These are phyloP conservation scores for Tulasnella sp. DNA, from an alignment of 768 basidiomycete species.

Conservation along the genomic window DNA sequence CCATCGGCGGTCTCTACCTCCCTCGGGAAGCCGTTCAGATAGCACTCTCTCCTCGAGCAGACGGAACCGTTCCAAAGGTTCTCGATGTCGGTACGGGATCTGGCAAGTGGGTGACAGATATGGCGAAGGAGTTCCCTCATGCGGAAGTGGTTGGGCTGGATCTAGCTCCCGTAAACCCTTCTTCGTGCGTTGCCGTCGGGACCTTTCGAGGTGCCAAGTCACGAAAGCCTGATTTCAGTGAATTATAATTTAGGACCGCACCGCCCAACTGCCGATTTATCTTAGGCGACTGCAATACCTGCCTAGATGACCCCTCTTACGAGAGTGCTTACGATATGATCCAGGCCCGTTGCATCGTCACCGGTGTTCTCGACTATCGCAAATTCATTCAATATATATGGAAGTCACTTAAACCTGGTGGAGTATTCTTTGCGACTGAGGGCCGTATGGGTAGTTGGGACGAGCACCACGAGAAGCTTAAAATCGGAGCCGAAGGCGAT, in stretches of 20 bases:
- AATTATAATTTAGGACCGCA: background rate
- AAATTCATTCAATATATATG: background rate
- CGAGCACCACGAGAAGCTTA: background rate
- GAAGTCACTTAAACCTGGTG: conserved; percentile 3
- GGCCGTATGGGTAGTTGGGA: background rate
- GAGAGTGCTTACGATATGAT: conserved; percentile 18
- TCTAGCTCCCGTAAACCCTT: background rate
- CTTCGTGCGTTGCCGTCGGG: background rate
- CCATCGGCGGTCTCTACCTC: background rate
- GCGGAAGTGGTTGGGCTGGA: conserved; percentile 14
- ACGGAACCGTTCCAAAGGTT: background rate
- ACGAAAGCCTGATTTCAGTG: too few species aligned
- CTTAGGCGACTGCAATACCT: background rate
- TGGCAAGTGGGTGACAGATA: conserved; percentile 20
- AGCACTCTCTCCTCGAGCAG: background rate
- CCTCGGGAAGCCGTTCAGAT: background rate
- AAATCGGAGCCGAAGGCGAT: background rate
- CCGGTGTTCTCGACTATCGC: conserved; percentile 14
- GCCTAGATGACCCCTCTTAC: background rate
- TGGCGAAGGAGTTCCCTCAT: conserved; percentile 18
- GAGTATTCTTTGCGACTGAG: conserved; percentile 9
- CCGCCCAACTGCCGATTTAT: conserved; percentile 23
- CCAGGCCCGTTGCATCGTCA: conserved; percentile 6
- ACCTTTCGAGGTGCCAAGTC: too few species aligned
- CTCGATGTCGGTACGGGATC: conserved; percentile 26